Percentiles rank a stretch among this genome's conserved stretches.
phyloP scores from a whole-genome alignment of 169 alveolate genomes.

The Plasmodium vinckei region DNA sequence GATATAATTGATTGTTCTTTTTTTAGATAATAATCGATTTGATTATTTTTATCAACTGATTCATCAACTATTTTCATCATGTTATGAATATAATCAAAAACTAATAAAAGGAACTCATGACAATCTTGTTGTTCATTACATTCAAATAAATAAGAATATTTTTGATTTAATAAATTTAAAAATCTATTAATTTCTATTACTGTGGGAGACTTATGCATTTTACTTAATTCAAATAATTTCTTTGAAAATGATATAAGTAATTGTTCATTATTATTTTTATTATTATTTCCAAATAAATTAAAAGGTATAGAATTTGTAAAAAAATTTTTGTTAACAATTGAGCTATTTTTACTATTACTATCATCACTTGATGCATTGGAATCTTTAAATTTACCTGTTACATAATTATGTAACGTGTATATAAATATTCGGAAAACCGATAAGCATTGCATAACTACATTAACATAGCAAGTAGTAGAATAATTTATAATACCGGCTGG shows the following conservation, averaged over 20 bases:
- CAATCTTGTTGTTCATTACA: slow-evolving; percentile 73
- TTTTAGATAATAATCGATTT: slow-evolving; percentile 51
- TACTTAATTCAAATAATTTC: slow-evolving; percentile 55
- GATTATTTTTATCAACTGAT: slow-evolving; percentile 41
- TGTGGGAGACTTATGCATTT: slow-evolving; percentile 58
- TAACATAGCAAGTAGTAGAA: slow-evolving; percentile 62
- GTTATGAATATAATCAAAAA: slow-evolving; percentile 63
- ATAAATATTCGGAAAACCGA: slow-evolving; percentile 32
- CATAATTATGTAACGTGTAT: slow-evolving; percentile 66
- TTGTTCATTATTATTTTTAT: slow-evolving; percentile 58
- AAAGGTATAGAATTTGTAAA: slow-evolving; percentile 69
- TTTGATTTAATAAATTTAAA: slow-evolving; percentile 53
- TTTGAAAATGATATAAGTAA: slow-evolving; percentile 26
- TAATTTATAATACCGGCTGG: slow-evolving; percentile 70
- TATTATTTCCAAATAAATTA: slow-evolving; percentile 70
- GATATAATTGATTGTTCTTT: slow-evolving; percentile 60
- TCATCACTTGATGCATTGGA: slow-evolving; percentile 53
- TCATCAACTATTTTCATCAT: slow-evolving; percentile 69
- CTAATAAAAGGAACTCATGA: slow-evolving; percentile 62
- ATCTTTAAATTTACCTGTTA: slow-evolving; percentile 41
- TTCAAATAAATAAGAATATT: slow-evolving; percentile 64
- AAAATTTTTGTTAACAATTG: slow-evolving; percentile 64
- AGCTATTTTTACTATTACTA: slow-evolving; percentile 40
- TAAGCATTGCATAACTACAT: slow-evolving; percentile 57
- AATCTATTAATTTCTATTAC: slow-evolving; percentile 37